Evolutionary conservation across 164 flowering plant genomes (phyloP), one percentile per base, ranked within the genome.

Genomic region (Houttuynia cordata): DNA sequence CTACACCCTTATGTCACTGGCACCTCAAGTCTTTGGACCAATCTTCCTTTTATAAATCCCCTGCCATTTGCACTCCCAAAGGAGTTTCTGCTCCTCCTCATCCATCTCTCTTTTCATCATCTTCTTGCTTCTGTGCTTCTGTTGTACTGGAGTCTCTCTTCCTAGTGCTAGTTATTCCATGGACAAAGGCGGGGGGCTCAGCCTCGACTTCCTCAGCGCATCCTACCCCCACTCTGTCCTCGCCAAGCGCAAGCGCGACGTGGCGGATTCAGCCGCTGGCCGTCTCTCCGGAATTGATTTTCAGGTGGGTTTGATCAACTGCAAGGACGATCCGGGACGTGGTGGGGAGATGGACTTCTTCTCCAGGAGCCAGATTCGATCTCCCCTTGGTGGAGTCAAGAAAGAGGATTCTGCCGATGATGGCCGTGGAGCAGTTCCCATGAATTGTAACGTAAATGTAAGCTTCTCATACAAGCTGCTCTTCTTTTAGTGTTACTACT

Each of bases 321-420:
- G n/a, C n/a, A 47, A 24, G 22, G 61, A 64, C 12, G 68, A 64
- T 10, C 63, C 21, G 14, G 62, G 70, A 19, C 62, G 67, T 7
- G 61, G 73, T 10, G 71, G 57, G 55, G 97, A 84, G 64, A 80
- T 88, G 53, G 94, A 91, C 72, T 91, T 88, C 73, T 91, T 91
- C 60, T 71, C 88, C 30, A 75, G 66, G 63, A 72, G 56, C 8
- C 65, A 67, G 57, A 55, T 49, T 45, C 18, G 57, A 7, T 10
- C 59, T 19, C 24, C 30, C 22, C 37, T 53, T 15, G 51, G 47
- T 23, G 45, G 34, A 30, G 74, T 84, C 62, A 84, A 84, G 82
- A 80, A 78, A 68, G 87, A 86, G 71, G 70, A 59, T 37, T 3
- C 12, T 53, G 58, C 75, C 5, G 58, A 57, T 20, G n/a, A 24